Evolutionary conservation across 257 asterid genomes (phyloP), one percentile per base, ranked within the genome.

Genomic region (Plantago ovata): DNA sequence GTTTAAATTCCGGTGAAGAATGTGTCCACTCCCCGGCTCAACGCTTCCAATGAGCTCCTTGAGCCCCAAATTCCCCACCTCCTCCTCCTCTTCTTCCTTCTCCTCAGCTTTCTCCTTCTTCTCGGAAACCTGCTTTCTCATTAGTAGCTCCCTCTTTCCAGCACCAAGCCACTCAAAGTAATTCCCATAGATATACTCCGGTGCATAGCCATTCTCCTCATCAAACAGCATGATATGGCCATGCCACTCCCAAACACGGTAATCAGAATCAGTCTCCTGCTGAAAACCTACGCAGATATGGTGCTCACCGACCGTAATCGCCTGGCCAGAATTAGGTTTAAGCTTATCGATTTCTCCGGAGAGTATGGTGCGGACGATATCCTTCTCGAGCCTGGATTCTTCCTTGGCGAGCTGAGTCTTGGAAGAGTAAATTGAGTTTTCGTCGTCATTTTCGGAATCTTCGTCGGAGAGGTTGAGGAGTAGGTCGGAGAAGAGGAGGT

Each of bases 171-270:
- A 81, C 77, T 89, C 94, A 53, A 93, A 93, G 72, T 93, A 86
- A 71, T 93, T 93, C 57, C 97, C 99, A 33, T 93, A 93, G 10
- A 86, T 89, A 57, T 93, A 93, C 75, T 93, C 99, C 8, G 96
- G 95, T 0, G 77, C 68, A 66, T 82, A 93, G 21, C 96, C 99
- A 64, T 86, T 79, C 69, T 89, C 96, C 68, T 89, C 99, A 69
- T 89, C 96, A 60, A 89, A 86, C 69, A 89, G 53, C 95, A 86
- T 84, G 7, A 89, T 75, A 67, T 93, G 97, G 1, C 99, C 99
- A 28, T 89, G 99, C 99, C 99, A 93, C 73, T 93, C 99, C 96
- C 99, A 89, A 3, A 86, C 97, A 15, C 97, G 84, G 57, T 86
- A 84, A 74, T 82, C 94, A 8, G 95, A 84, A 42, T 72, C 92